Evolutionary conservation across 805 yeast genomes (phyloP).

Genomic region (Yamadazyma laniorum): DNA sequence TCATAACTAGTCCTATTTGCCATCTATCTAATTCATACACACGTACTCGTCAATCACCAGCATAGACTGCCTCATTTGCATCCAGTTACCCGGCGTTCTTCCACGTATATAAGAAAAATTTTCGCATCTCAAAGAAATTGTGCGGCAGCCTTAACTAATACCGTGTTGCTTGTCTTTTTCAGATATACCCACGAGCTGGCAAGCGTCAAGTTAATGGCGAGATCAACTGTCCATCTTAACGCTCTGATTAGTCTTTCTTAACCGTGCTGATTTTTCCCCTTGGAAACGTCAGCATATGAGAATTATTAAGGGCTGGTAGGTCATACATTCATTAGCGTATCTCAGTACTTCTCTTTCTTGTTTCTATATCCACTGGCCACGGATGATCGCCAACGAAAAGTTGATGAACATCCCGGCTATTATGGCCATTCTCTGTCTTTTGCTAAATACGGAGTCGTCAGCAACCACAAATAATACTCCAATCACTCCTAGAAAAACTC

Average conservation of each 20-base stretch:
- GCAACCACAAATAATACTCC: conserved; percentile 58
- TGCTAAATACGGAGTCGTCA: conserved; percentile 59
- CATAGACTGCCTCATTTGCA: too few relatives aligned
- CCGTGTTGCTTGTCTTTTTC: conserved; percentile 53
- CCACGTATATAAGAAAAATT: conserved; percentile 7
- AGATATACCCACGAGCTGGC: conserved; percentile 45
- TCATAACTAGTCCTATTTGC: too few relatives aligned
- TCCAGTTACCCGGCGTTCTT: conserved; percentile 5
- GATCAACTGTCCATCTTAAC: conserved; percentile 47
- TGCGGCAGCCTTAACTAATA: conserved; percentile 53
- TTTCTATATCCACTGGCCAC: conserved; percentile 42
- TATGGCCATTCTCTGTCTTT: conserved; percentile 64
- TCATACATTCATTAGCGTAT: conserved; percentile 40
- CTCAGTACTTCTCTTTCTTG: neutral
- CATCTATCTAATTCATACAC: too few relatives aligned
- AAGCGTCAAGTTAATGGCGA: conserved; percentile 51
- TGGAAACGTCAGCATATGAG: conserved; percentile 17
- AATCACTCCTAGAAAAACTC: conserved; percentile 72
- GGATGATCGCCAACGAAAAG: conserved; percentile 60
- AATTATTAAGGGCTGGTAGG: conserved; percentile 47
- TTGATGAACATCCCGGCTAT: conserved; percentile 70
- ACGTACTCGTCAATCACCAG: too few relatives aligned
- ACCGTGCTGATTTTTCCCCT: conserved; percentile 8
- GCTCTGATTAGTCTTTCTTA: conserved; percentile 28
- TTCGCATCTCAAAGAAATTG: conserved; percentile 22